Conservation (phyloP, 1,284 basidiomycete genomes). For the Microstroma glucosiphilum region DNA sequence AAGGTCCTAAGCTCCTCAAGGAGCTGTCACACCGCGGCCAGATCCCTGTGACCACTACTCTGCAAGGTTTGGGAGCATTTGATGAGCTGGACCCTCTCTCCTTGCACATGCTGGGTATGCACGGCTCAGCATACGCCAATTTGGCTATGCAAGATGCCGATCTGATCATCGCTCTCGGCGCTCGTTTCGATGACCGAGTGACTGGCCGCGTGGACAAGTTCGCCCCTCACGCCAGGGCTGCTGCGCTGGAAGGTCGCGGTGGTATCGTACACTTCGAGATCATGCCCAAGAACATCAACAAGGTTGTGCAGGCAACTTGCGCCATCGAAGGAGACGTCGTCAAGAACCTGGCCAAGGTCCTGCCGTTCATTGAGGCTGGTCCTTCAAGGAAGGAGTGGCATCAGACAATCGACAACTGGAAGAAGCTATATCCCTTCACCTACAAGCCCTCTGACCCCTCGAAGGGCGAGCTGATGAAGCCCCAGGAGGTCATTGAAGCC, state of each 20-base stretch:
- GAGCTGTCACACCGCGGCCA: slow-evolving; percentile 76
- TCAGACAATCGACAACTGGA: slow-evolving; percentile 69
- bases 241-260: slow-evolving; percentile 76
- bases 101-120: slow-evolving; percentile 98
- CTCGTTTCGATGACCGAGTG: slow-evolving; percentile 94
- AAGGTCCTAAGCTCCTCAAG: slow-evolving; percentile 76
- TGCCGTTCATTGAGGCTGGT: slow-evolving; percentile 59
- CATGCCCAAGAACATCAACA: slow-evolving; percentile 98
- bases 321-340: slow-evolving; percentile 91
- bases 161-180: slow-evolving; percentile 92
- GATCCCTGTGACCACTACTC: slow-evolving; percentile 93
- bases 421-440: slow-evolving; percentile 81
- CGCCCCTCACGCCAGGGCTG: slow-evolving; percentile 80
- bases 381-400: slow-evolving; percentile 64
- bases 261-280: slow-evolving; percentile 99
- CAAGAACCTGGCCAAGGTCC: slow-evolving; percentile 70
- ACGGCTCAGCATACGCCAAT: slow-evolving; percentile 95
- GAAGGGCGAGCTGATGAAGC: slow-evolving; percentile 71
- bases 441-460: slow-evolving; percentile 63
- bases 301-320: slow-evolving; percentile 89
- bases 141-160: slow-evolving; percentile 95
- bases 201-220: slow-evolving; percentile 86
- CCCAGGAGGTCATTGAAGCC: slow-evolving; percentile 92
- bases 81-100: slow-evolving; percentile 77
- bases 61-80: slow-evolving; percentile 90